Conservation (phyloP, 305 asterid genomes). For the Fraxinus latifolia region DNA sequence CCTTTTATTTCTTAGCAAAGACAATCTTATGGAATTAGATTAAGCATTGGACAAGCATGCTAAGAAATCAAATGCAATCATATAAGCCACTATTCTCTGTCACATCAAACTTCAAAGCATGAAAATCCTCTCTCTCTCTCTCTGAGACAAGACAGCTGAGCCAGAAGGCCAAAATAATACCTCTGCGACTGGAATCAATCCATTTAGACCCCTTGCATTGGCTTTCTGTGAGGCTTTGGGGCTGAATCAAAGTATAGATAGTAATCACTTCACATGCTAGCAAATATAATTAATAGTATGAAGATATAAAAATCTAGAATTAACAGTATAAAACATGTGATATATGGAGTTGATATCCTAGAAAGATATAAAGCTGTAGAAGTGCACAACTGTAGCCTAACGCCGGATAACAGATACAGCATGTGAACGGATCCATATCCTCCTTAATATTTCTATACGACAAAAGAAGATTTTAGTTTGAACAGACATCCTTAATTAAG, state of each 20-base stretch:
- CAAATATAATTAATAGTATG: neutral
- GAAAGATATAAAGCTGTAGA: neutral
- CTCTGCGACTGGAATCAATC: constrained; percentile 26
- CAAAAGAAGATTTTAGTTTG: neutral
- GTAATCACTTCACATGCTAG: neutral
- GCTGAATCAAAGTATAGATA: constrained; percentile 38
- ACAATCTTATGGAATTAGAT: neutral
- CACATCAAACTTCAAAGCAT: neutral
- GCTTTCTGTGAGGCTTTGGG: constrained; percentile 65
- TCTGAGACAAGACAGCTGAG: neutral
- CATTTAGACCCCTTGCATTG: constrained; percentile 27
- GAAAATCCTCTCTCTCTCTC: constrained; percentile 7
- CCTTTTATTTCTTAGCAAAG: neutral
- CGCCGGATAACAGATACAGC: neutral
- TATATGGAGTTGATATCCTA: neutral
- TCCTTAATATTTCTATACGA: neutral
- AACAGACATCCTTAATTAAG: neutral
- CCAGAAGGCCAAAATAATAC: constrained; percentile 14
- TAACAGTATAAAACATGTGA: neutral
- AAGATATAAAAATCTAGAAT: neutral
- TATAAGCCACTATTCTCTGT: neutral
- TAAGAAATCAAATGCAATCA: neutral
- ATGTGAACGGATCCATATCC: neutral
- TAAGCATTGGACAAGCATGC: neutral
- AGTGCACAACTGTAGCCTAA: neutral